Base-by-base conservation (phyloP, 768 basidiomycete species). In the Russula brevipes region DNA sequence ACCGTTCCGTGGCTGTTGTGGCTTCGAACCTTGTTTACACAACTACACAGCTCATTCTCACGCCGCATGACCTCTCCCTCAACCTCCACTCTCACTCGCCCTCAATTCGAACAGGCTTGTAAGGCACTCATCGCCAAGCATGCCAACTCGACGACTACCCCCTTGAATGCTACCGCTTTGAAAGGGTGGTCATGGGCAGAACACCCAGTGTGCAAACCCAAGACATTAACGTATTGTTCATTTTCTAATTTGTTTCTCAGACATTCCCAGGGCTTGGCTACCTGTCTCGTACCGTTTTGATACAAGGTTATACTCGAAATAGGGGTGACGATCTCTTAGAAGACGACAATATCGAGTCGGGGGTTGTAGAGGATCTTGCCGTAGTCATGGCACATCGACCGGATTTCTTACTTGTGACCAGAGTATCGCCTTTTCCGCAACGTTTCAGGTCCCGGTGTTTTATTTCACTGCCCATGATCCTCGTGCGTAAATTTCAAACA, bases 401-500 rank as follows among this genome's bases (percentile, higher is more conserved):
- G 68, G 60, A 0, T 61, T 72, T 46, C 67, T 89, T 45, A 77
- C 72, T 41, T 84, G 79, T 65, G 74, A 76, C 52, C 87, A 94
- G 73, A 87, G 83, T 63, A 76, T 95, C 57, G 87, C 86, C 38
- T 88, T 84, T 71, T 94, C 91, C 33, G 76, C 86, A 10, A 87
- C 89, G 0, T 96, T 88, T 71, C 83, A 81, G 69, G 90, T 91
- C 2, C 94, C 94, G 7, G 81, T 85, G 1, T 88, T 96, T 70
- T 94, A 93, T 75, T 93, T 95, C 73, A 81, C 82, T 4, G 74
- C 88, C 14, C 81, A 87, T 65, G 79, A 84, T 68, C 72, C 80
- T 50, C 82, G 93, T 94, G 70, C 72, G 91, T 87, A 59, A 54
- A 17, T 19, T 47, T 39, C 41, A 11, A 49, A 49, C 47, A 36